These are phyloP conservation scores for Luffa acutangula DNA, from an alignment of 306 rosid species.

Conservation along the genomic window DNA sequence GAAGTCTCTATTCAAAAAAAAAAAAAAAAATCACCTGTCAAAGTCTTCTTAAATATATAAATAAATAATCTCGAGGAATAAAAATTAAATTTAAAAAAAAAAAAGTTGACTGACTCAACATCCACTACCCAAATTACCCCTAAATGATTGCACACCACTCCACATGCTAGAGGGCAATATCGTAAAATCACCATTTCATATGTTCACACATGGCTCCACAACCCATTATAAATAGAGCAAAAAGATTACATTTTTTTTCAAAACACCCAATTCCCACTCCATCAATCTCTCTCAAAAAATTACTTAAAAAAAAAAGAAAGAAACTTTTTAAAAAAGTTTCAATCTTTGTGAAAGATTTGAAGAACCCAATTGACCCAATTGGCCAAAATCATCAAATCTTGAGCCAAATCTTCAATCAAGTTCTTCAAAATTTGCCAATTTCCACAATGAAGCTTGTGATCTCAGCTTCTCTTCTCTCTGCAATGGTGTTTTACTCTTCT, in stretches of 20 bases:
- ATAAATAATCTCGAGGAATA: neutral
- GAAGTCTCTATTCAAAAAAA: neutral
- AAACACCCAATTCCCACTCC: neutral
- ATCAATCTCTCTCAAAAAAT: neutral
- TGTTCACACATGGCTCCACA: neutral
- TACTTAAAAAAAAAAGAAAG: too few relatives aligned
- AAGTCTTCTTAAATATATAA: neutral
- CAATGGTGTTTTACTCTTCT: constrained; percentile 20
- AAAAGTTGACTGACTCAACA: neutral
- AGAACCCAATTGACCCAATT: neutral
- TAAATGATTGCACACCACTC: neutral
- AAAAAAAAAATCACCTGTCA: neutral
- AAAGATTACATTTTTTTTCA: neutral
- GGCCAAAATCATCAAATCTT: neutral
- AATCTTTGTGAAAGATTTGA: neutral
- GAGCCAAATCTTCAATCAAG: neutral
- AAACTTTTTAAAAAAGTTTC: neutral
- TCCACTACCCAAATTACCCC: neutral
- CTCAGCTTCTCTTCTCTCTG: constrained; percentile 22
- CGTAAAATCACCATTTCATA: neutral
- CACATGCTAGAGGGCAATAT: neutral
- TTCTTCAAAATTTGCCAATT: neutral
- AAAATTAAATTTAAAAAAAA: neutral
- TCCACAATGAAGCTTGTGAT: constrained; percentile 26
- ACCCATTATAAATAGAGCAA: neutral